A percentile compares a stretch with the other conserved stretches of the same genome.
Conservation (phyloP, 352 stramenopile genomes). For the Phytophthora gonapodyides region DNA sequence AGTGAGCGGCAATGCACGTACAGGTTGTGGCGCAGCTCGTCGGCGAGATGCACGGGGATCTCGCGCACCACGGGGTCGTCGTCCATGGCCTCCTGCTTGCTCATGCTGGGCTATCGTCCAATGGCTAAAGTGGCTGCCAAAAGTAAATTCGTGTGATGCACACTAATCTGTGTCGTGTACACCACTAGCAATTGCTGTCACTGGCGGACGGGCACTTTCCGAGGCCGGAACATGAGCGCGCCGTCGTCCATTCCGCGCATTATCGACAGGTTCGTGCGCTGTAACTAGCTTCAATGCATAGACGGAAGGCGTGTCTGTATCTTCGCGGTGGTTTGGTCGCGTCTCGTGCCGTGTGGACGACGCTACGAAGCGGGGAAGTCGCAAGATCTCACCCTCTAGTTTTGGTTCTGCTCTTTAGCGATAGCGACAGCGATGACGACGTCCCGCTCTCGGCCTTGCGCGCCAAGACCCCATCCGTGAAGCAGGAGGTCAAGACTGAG, state of each 20-base stretch:
- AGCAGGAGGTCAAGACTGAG: conserved; percentile 35
- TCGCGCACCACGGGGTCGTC: conserved; percentile 84
- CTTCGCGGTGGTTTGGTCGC: not conserved
- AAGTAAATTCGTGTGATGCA: too few relatives aligned
- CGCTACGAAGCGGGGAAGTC: conserved; percentile 10
- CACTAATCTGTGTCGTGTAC: too few relatives aligned
- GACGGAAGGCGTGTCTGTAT: conserved; percentile 1
- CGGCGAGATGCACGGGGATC: conserved; percentile 83
- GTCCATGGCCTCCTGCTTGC: conserved; percentile 32
- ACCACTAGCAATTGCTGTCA: not conserved
- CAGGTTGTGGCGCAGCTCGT: conserved; percentile 69
- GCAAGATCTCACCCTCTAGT: conserved; percentile 33
- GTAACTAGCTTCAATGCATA: conserved; percentile 1
- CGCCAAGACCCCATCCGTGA: conserved; percentile 26
- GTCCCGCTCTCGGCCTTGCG: conserved; percentile 75
- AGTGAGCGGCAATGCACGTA: conserved; percentile 34
- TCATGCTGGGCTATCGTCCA: conserved; percentile 28
- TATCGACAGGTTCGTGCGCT: conserved; percentile 45
- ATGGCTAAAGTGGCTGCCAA: conserved; percentile 17
- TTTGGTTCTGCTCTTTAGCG: conserved; percentile 29
- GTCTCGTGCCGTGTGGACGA: not conserved
- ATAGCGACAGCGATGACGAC: conserved; percentile 84
- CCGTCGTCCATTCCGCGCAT: conserved; percentile 33
- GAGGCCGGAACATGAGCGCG: conserved; percentile 31
- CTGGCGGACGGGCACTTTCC: conserved; percentile 4